These are phyloP conservation scores for Osmanthus fragrans DNA, from an alignment of 257 asterid genomes.

Conservation along the genomic window DNA sequence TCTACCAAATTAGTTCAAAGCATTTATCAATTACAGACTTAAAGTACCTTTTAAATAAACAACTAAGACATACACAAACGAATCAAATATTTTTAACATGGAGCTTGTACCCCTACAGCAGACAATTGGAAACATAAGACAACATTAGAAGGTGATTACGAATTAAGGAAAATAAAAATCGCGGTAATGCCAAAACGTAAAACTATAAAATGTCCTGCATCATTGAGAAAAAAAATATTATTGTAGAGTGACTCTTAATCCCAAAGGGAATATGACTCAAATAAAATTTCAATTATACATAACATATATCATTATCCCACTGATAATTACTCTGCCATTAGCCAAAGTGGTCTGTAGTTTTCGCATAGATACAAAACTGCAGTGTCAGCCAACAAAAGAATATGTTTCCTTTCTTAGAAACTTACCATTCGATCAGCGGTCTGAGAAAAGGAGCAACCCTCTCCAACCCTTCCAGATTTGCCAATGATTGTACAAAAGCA, in stretches of 20 bases:
- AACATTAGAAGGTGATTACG: background rate
- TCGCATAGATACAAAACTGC: background rate
- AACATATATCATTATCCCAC: too few relatives aligned
- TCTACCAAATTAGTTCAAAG: background rate
- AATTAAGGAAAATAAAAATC: background rate
- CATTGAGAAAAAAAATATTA: background rate
- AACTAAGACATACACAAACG: background rate
- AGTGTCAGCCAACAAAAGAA: background rate
- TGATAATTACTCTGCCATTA: background rate
- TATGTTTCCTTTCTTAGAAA: background rate
- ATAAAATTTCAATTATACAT: background rate
- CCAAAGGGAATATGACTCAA: background rate
- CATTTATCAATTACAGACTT: background rate
- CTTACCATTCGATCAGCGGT: constrained; percentile 89
- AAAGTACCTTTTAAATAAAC: background rate
- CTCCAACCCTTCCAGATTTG: constrained; percentile 93
- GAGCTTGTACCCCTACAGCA: background rate
- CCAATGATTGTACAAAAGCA: constrained; percentile 95
- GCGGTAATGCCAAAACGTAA: background rate
- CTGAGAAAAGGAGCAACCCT: constrained; percentile 91
- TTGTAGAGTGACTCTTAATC: background rate
- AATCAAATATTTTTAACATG: too few relatives aligned
- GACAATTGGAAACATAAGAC: background rate
- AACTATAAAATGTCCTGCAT: background rate
- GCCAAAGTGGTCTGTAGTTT: background rate